phyloP scores from a whole-genome alignment of 768 basidiomycete genomes.

The Lactarius akahatsu region DNA sequence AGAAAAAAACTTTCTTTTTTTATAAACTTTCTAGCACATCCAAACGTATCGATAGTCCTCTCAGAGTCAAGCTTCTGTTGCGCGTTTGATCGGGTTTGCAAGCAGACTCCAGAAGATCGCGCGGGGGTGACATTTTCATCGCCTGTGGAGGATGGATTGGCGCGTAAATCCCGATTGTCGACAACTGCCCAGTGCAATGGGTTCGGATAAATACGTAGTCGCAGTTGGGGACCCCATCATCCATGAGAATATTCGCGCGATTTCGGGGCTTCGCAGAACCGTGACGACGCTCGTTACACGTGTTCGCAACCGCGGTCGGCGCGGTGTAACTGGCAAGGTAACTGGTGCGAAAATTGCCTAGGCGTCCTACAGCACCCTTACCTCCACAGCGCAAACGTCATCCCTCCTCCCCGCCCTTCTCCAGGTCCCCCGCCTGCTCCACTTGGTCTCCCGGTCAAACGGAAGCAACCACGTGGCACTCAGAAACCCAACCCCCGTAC shows the following conservation, averaged over 20 bases:
- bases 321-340: conserved; percentile 14
- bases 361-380: background rate
- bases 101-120: background rate
- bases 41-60: background rate
- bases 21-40: conserved; percentile 11
- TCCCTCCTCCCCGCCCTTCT: conserved; percentile 9
- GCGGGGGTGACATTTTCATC: conserved; percentile 8
- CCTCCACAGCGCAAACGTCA: conserved; percentile 17
- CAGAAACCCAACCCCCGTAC: background rate
- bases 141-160: background rate
- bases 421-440: conserved; percentile 12
- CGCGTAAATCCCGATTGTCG: conserved; percentile 3
- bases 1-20: conserved; percentile 3
- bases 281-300: conserved; percentile 3
- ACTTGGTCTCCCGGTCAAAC: background rate
- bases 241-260: conserved; percentile 17
- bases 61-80: conserved; percentile 2
- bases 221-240: background rate
- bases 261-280: conserved; percentile 13
- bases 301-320: conserved; percentile 20
- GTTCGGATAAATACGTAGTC: conserved; percentile 15
- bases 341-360: conserved; percentile 1
- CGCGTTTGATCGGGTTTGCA: conserved; percentile 15
- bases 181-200: background rate
- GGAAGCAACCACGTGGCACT: conserved; percentile 16